Evolutionary conservation across 2,329 filamentous ascomycete species (phyloP), one percentile per base, ranked within the genome.

Genomic region (Neocatenulostroma microsporum): DNA sequence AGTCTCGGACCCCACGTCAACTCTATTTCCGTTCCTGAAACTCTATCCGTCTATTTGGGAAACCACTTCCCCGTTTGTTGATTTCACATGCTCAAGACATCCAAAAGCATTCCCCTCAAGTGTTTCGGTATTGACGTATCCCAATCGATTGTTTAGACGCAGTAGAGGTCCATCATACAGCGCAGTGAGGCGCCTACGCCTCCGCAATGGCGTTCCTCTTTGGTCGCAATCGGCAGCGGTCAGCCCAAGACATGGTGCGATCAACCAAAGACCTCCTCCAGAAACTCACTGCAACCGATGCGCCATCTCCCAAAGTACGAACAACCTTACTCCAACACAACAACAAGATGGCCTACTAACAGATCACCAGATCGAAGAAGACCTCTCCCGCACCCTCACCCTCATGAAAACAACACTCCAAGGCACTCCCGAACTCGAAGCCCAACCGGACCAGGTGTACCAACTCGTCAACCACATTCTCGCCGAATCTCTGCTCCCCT

Each of bases 381-480:
- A 95, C 56, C 72, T 94, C 45, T 82, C 85, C 32, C 85, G 86
- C 57, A 80, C 88, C 50, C 74, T 98, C 46, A 73, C 74, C 35
- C 84, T 94, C 61, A 94, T 96, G 81, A 96, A 96, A 63, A 68
- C 87, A 46, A 78, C 91, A 41, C 76, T 98, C 11, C 89, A 96
- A 69, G 91, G 89, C 48, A 94, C 87, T 42, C 84, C 59, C 93
- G 91, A 98, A 61, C 72, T 78, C 52, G 88, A 95, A 62, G 80
- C 81, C 51, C 84, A 78, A 41, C 86, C 87, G 15, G 87, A 95
- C 49, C 83, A 91, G 62, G 83, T 94, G 42, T 82, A 85, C 57
- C 79, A 88, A 55, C 77, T 96, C 32, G 82, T 96, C 35, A 81
- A 80, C 38, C 78, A 83, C 47, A 78, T 94, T 44, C 82, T 95